Conservation (phyloP, 2,329 filamentous ascomycete genomes). For the Pleochaeta shiraiana region DNA sequence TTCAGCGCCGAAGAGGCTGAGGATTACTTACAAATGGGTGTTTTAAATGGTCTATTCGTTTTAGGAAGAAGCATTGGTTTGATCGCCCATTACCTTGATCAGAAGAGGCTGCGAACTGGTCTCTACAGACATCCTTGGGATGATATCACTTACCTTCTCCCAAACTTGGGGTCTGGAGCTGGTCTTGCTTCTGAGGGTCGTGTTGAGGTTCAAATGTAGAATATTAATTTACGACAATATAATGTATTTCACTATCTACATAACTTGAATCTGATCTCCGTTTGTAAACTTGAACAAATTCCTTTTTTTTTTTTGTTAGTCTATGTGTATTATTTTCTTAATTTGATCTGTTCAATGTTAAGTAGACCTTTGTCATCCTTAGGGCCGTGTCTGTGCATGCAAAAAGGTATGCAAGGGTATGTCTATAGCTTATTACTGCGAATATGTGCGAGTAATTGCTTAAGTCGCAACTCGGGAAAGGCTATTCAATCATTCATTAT, state of each 20-base stretch:
- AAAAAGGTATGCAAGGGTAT: too few species aligned
- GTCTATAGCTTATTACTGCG: too few species aligned
- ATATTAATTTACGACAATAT: neutral
- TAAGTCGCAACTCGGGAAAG: too few species aligned
- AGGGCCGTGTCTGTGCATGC: too few species aligned
- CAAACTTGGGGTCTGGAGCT: conserved; percentile 44
- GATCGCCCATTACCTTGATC: conserved; percentile 98
- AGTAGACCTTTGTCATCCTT: too few species aligned
- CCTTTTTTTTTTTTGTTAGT: too few species aligned
- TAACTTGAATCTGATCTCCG: too few species aligned
- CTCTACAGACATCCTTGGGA: conserved; percentile 99
- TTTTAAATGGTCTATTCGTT: conserved; percentile 98
- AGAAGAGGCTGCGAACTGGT: conserved; percentile 97
- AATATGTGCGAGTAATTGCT: too few species aligned
- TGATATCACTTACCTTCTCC: conserved; percentile 88
- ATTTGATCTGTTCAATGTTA: too few species aligned
- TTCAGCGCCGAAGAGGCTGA: conserved; percentile 94
- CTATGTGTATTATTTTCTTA: too few species aligned
- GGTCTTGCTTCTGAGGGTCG: conserved; percentile 59
- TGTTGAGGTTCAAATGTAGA: conserved; percentile 61
- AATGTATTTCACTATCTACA: neutral
- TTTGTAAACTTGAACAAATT: too few species aligned
- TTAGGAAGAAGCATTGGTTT: conserved; percentile 93
- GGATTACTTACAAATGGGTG: conserved; percentile 98
- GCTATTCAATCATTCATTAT: too few species aligned